Conservation (phyloP, 805 yeast species). For the Nakazawaea populi region DNA sequence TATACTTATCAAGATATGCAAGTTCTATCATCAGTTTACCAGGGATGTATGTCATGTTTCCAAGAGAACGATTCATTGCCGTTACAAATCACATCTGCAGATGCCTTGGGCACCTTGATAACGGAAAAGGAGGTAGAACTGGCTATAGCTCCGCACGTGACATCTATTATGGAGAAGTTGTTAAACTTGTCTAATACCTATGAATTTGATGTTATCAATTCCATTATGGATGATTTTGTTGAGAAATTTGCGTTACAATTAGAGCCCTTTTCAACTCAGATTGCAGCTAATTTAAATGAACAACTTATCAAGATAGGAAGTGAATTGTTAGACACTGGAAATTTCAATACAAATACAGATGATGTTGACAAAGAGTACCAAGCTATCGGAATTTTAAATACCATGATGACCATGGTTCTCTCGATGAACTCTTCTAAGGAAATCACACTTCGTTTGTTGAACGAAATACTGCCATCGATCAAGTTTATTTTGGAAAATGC, state of each 20-base stretch:
- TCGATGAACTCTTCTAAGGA: constrained; percentile 76
- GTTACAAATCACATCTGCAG: constrained; percentile 44
- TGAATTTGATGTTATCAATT: constrained; percentile 79
- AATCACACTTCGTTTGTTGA: constrained; percentile 58
- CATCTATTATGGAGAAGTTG: constrained; percentile 73
- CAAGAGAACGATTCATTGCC: constrained; percentile 36
- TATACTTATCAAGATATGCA: constrained; percentile 20
- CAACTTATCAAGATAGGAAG: constrained; percentile 69
- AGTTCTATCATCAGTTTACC: constrained; percentile 23
- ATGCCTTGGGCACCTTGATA: constrained; percentile 42
- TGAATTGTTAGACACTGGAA: constrained; percentile 56
- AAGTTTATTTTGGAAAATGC: constrained; percentile 59
- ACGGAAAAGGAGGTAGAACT: constrained; percentile 42
- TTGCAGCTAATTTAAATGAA: constrained; percentile 54
- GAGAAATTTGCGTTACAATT: constrained; percentile 79
- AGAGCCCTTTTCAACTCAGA: constrained; percentile 82
- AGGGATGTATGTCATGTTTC: constrained; percentile 32
- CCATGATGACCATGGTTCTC: constrained; percentile 73
- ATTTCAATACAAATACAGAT: constrained; percentile 20
- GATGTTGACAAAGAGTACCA: constrained; percentile 72
- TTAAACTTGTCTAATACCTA: constrained; percentile 64
- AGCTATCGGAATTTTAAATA: constrained; percentile 74
- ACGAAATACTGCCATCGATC: constrained; percentile 63
- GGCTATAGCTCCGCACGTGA: constrained; percentile 54
- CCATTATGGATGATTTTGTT: constrained; percentile 91